A percentile compares a stretch with the other conserved stretches of the same genome.
These are phyloP conservation scores for Rhizopogon vulgaris DNA, from an alignment of 768 basidiomycete species.

Conservation along the genomic window DNA sequence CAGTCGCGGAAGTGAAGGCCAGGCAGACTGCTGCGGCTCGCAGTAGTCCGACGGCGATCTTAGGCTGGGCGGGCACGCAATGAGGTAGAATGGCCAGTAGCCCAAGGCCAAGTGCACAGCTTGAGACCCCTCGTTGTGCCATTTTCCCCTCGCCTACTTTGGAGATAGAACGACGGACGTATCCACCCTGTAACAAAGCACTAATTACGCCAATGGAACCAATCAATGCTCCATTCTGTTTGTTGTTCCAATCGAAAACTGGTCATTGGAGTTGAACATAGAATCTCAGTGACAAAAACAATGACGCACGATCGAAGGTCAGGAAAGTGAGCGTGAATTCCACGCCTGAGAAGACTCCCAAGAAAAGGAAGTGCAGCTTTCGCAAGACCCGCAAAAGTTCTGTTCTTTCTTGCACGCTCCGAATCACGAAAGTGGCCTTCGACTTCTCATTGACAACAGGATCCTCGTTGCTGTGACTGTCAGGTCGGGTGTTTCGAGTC, in stretches of 20 bases:
- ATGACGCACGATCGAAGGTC: conserved; percentile 73
- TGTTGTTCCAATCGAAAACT: conserved; percentile 90
- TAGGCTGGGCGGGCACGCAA: conserved; percentile 36
- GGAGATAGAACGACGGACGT: conserved; percentile 77
- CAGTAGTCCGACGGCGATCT: conserved; percentile 45
- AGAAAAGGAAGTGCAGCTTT: conserved; percentile 74
- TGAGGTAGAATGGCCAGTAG: conserved; percentile 69
- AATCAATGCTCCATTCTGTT: conserved; percentile 80
- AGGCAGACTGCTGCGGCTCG: conserved; percentile 75
- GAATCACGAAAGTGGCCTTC: conserved; percentile 10
- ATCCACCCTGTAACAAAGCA: conserved; percentile 88
- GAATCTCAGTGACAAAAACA: not conserved
- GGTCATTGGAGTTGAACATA: conserved; percentile 5
- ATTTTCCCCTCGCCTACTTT: conserved; percentile 76
- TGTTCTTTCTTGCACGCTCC: conserved; percentile 44
- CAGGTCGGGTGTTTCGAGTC: conserved; percentile 51
- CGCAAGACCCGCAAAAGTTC: conserved; percentile 53
- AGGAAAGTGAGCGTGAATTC: conserved; percentile 97
- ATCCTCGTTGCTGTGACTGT: conserved; percentile 12
- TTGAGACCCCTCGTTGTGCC: conserved; percentile 73
- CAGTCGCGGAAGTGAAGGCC: conserved; percentile 93
- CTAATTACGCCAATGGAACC: conserved; percentile 87
- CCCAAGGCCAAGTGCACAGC: conserved; percentile 65
- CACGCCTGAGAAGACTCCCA: conserved; percentile 88
- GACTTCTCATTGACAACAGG: conserved; percentile 8